Evolutionary conservation across 805 yeast species (phyloP), one percentile per base, ranked within the genome.

Genomic region (Lachancea lanzarotensis): DNA sequence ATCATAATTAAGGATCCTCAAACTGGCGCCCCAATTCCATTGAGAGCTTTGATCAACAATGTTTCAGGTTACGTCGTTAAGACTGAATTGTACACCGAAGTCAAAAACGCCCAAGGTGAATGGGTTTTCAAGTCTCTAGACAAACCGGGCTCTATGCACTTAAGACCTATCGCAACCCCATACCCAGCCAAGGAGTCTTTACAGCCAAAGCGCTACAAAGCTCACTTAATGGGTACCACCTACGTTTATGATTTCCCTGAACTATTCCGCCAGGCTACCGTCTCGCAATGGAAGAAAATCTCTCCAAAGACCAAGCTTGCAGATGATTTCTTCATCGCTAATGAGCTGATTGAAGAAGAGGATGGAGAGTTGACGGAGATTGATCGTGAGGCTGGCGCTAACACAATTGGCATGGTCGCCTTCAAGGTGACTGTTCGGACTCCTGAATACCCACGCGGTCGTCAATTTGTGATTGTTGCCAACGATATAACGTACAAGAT

Each of bases 231-330:
- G 90, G 98, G 98, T 52, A 93, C 99, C 16, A 90, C 98, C 10
- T 93, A 88, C 63, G 96, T 88, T 41, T 93, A 95, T 62, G 99
- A 93, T 69, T 95, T 93, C 93, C 98, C 99, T 43, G 98, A 93
- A 66, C 72, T 93, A 60, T 93, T 95, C 84, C 86, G 90, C 60
- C 97, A 93, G 72, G 95, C 96, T 32, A 76, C 86, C 32, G 67
- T 79, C 45, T 74, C 90, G 17, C 84, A 81, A 67, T 93, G 99
- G 99, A 82, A 82, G 65, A 77, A 76, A 49, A 66, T 67, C 53
- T 74, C 79, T 35, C 71, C 80, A 46, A 65, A 66, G 44, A 67
- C 74, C 38, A 81, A 79, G 53, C 36, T 55, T n/a, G 27, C 49
- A 5, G 87, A 82, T 50, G 93, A 87, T 57, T 73, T 83, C 56